These are phyloP conservation scores for Cucumis melo DNA, from an alignment of 306 rosid species.

Conservation along the genomic window DNA sequence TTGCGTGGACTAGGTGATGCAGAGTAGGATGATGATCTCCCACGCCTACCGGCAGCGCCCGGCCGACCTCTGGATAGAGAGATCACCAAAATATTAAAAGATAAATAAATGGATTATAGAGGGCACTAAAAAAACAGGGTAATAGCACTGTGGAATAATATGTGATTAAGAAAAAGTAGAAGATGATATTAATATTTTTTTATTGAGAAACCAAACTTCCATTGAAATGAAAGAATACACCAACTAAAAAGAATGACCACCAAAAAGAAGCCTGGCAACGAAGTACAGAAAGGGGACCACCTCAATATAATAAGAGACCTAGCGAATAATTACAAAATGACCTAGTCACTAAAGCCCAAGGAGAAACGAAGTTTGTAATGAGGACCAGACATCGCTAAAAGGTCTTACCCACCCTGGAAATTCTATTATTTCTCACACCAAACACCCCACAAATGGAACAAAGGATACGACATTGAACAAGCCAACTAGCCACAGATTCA, in stretches of 20 bases:
- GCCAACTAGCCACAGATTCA: background rate
- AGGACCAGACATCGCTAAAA: background rate
- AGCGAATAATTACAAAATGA: background rate
- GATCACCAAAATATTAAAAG: background rate
- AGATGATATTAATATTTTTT: background rate
- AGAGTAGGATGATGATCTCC: constrained; percentile 80
- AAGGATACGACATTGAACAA: background rate
- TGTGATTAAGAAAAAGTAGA: background rate
- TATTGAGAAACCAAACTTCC: no score
- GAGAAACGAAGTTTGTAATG: background rate
- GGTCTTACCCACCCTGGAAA: background rate
- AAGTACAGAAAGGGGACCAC: background rate
- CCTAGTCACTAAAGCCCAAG: background rate
- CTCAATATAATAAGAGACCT: background rate
- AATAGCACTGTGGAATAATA: background rate
- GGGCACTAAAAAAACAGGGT: background rate
- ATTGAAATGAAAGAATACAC: background rate
- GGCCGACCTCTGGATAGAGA: constrained; percentile 48
- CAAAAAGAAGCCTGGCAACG: background rate
- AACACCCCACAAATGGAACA: background rate
- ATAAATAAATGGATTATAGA: background rate
- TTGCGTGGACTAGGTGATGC: constrained; percentile 89
- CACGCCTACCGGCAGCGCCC: constrained; percentile 51
- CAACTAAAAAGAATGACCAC: background rate
- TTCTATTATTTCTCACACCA: background rate